These are phyloP conservation scores for Tuber borchii DNA, from an alignment of 495 filamentous ascomycete species.

Conservation along the genomic window DNA sequence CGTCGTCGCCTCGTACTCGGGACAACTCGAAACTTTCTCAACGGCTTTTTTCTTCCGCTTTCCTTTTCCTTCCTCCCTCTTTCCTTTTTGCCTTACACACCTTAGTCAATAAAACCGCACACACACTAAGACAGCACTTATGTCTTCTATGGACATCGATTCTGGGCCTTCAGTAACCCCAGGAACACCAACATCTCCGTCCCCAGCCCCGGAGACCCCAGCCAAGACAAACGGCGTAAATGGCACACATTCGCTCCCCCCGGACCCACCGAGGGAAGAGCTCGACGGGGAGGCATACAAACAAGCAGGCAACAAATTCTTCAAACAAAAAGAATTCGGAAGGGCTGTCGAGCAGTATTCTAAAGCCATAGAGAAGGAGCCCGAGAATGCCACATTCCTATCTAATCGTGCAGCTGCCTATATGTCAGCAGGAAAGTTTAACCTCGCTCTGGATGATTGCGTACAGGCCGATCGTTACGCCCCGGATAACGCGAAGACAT, in stretches of 20 bases:
- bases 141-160: conserved; percentile 69
- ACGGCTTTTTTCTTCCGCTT: conserved; percentile 8
- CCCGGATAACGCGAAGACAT: conserved; percentile 72
- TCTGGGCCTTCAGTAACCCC: conserved; percentile 53
- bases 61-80: not conserved
- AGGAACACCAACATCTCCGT: conserved; percentile 39
- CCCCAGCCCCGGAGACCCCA: conserved; percentile 44
- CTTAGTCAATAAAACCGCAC: conserved; percentile 1
- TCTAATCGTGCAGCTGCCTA: conserved; percentile 92
- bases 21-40: conserved; percentile 9
- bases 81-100: conserved; percentile 14
- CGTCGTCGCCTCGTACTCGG: conserved; percentile 20
- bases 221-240: conserved; percentile 53
- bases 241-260: conserved; percentile 44
- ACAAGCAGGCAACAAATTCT: conserved; percentile 87
- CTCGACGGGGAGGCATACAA: conserved; percentile 81
- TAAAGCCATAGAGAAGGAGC: conserved; percentile 80
- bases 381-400: conserved; percentile 75
- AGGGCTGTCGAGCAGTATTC: conserved; percentile 87
- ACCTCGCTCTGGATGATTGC: conserved; percentile 77
- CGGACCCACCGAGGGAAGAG: conserved; percentile 43
- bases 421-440: conserved; percentile 72
- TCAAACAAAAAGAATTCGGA: conserved; percentile 81
- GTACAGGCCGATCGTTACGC: conserved; percentile 72
- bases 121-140: conserved; percentile 11